phyloP scores from a whole-genome alignment of 257 asterid species.

The Solanum peruvianum region DNA sequence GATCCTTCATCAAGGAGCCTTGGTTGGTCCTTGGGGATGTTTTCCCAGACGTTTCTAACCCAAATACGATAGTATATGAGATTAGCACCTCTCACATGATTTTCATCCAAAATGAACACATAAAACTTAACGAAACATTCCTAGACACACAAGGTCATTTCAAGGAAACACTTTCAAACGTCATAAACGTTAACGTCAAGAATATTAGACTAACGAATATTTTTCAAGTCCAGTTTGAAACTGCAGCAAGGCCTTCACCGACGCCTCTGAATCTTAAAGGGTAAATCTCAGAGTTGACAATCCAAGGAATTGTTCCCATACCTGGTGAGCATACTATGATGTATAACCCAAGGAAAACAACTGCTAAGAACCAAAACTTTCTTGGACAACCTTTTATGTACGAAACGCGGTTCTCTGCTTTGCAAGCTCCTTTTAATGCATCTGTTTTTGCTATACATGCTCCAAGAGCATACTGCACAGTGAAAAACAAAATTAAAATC shows the following conservation, averaged over 20 bases:
- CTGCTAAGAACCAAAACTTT: conserved; percentile 2
- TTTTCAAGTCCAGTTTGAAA: conserved; percentile 8
- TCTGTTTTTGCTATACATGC: conserved; percentile 6
- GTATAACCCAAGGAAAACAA: conserved; percentile 2
- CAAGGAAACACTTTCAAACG: too few relatives aligned
- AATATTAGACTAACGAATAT: conserved; percentile 1
- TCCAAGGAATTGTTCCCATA: conserved; percentile 13
- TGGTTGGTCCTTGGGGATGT: too few relatives aligned
- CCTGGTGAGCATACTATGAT: conserved; percentile 11
- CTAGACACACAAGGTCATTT: too few relatives aligned
- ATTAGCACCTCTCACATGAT: too few relatives aligned
- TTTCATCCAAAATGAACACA: too few relatives aligned
- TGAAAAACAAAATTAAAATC: background rate
- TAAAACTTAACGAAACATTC: too few relatives aligned
- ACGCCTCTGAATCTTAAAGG: conserved; percentile 4
- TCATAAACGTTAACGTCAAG: background rate
- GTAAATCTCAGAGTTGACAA: conserved; percentile 9
- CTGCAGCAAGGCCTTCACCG: conserved; percentile 10
- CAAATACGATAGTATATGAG: too few relatives aligned
- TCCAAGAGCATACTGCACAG: background rate
- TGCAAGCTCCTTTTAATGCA: background rate
- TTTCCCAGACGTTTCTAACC: too few relatives aligned
- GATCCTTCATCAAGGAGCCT: too few relatives aligned
- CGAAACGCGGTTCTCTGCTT: conserved; percentile 1
- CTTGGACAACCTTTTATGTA: conserved; percentile 10